These are phyloP conservation scores for Naganishia kalamii DNA, from an alignment of 768 basidiomycete species.

Conservation along the genomic window DNA sequence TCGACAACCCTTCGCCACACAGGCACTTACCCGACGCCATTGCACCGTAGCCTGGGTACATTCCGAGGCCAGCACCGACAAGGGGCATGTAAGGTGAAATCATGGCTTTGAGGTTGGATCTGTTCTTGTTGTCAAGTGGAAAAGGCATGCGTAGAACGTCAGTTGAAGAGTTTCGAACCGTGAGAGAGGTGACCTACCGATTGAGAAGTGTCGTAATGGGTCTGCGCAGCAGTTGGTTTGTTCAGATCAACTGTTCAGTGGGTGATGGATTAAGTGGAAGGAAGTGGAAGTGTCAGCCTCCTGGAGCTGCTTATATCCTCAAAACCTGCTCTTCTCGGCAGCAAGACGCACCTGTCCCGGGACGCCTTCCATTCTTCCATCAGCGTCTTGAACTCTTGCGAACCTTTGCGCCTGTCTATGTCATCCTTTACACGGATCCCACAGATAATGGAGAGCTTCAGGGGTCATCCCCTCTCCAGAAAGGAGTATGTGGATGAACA, in stretches of 20 bases:
- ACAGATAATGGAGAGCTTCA: no score
- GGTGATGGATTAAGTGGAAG: no score
- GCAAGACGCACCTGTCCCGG: background rate
- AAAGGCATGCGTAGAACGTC: no score
- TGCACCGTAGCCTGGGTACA: background rate
- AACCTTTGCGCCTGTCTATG: no score
- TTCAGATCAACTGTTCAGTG: background rate
- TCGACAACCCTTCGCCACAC: background rate
- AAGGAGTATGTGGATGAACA: no score
- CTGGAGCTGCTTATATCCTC: background rate
- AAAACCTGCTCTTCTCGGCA: no score
- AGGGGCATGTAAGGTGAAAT: background rate
- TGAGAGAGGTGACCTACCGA: no score
- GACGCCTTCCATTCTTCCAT: background rate
- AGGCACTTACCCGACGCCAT: background rate
- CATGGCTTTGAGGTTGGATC: background rate
- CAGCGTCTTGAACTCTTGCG: no score
- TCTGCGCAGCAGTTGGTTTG: background rate
- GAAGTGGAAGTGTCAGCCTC: no score
- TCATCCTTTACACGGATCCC: no score
- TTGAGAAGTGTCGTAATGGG: background rate
- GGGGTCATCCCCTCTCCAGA: no score
- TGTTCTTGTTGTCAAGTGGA: background rate
- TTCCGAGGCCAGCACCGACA: background rate
- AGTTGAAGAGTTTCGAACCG: background rate